Evolutionary conservation across 192 early-diverging fungal species (phyloP).

Genomic region (Gryganskiella cystojenkinii): DNA sequence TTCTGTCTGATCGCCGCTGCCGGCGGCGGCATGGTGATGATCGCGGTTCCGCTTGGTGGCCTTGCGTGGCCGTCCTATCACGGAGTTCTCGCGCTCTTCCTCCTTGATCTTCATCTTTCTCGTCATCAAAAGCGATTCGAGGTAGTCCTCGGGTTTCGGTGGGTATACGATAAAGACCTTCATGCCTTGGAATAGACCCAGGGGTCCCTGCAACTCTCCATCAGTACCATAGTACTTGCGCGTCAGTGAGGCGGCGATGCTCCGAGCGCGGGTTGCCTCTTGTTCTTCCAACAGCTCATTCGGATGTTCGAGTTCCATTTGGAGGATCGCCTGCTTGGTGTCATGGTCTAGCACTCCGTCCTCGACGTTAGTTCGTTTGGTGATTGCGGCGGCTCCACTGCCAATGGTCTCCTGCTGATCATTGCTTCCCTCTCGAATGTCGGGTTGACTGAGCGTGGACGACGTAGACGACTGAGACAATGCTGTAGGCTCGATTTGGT

Average conservation of each 20-base stretch:
- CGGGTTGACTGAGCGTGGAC: too few species aligned
- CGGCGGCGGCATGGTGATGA: neutral
- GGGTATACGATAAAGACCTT: slow-evolving; percentile 36
- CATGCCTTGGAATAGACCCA: slow-evolving; percentile 45
- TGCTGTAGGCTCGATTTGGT: slow-evolving; percentile 8
- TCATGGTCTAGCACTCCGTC: slow-evolving; percentile 6
- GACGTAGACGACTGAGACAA: too few species aligned
- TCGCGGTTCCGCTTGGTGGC: neutral
- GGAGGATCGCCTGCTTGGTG: slow-evolving; percentile 12
- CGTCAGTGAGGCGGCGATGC: slow-evolving; percentile 23
- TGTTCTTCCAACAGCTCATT: slow-evolving; percentile 4
- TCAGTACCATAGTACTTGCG: slow-evolving; percentile 43
- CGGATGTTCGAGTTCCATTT: slow-evolving; percentile 16
- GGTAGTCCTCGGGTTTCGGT: slow-evolving; percentile 22
- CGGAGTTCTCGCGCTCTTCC: neutral
- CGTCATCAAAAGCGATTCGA: slow-evolving; percentile 2
- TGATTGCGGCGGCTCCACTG: too few species aligned
- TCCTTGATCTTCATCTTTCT: slow-evolving; percentile 3
- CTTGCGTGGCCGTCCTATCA: neutral
- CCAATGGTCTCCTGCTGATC: too few species aligned
- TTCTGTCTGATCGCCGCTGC: neutral
- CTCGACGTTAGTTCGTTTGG: too few species aligned
- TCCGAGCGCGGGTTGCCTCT: slow-evolving; percentile 11
- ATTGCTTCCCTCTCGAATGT: too few species aligned
- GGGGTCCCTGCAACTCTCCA: slow-evolving; percentile 24